phyloP scores from a whole-genome alignment of 768 basidiomycete genomes.

The Lyophyllum shimeji region DNA sequence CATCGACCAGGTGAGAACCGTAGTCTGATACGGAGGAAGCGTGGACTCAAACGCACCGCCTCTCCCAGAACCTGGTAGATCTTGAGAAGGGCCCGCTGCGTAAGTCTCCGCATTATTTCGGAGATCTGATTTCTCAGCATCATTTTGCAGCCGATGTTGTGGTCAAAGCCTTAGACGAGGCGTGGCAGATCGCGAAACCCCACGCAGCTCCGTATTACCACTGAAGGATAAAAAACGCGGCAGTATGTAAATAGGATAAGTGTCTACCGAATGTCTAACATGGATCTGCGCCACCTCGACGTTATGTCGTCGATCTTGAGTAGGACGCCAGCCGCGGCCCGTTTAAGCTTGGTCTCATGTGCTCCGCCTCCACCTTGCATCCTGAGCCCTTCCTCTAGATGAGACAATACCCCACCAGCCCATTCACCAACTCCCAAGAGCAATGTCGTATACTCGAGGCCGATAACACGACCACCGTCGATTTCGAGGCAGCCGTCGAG shows the following conservation, averaged over 20 bases:
- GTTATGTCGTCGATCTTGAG: slow-evolving; percentile 76
- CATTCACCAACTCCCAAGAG: slow-evolving; percentile 78
- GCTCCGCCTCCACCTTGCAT: slow-evolving; percentile 65
- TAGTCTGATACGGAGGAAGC: neutral
- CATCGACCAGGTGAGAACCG: slow-evolving; percentile 29
- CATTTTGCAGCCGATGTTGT: slow-evolving; percentile 11
- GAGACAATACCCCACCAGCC: slow-evolving; percentile 67
- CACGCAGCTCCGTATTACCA: slow-evolving; percentile 6
- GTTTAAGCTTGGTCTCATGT: slow-evolving; percentile 59
- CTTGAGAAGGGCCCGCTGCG: slow-evolving; percentile 25
- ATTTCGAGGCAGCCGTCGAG: slow-evolving; percentile 74
- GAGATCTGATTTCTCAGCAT: neutral
- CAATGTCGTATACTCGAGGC: slow-evolving; percentile 72
- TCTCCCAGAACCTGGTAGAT: slow-evolving; percentile 23
- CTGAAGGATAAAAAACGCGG: slow-evolving; percentile 36
- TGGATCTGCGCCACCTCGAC: slow-evolving; percentile 65
- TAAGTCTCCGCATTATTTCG: slow-evolving; percentile 3
- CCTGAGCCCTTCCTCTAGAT: slow-evolving; percentile 62
- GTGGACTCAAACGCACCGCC: neutral
- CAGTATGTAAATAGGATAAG: slow-evolving; percentile 28
- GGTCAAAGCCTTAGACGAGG: slow-evolving; percentile 15
- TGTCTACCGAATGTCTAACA: slow-evolving; percentile 42
- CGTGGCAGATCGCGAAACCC: slow-evolving; percentile 11
- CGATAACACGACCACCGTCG: slow-evolving; percentile 74
- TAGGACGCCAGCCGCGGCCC: slow-evolving; percentile 77